Evolutionary conservation across 140 eudicot species (phyloP), one percentile per base, ranked within the genome.

Genomic region (Cichorium intybus): DNA sequence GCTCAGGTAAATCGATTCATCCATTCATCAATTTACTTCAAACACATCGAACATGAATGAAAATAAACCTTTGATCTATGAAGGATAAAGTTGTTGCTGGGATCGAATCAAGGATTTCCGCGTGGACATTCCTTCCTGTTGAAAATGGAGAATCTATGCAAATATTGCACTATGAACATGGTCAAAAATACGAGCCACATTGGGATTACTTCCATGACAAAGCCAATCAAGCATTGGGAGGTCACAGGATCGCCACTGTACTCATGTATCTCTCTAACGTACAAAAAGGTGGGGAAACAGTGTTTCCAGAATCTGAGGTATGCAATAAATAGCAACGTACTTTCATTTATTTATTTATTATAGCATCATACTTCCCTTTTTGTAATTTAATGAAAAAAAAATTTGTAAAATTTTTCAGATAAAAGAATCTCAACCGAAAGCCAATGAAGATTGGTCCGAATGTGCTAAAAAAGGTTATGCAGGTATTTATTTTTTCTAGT

Each of bases 61-160:
- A 35, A 4, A 35, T 35, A 35, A 35, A 35, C 62, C 29, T 21
- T 1, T 33, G 35, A 62, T 50, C 5, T 47, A 66, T 77, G 60
- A 57, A 87, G 97, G 96, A 87, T 80, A 88, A 85, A 50, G 80
- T 93, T 8, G 86, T 93, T 53, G 74, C 86, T 28, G 66, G 76
- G 6, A 63, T 93, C 48, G 99, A 93, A 75, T 81, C 79, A 43
- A 88, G 89, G 64, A 79, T 92, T 64, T 83, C 99, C 16, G 89
- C 91, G 0, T 93, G 99, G 99, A 85, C 99, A 21, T 93, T 93
- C 62, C 95, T 93, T 72, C 96, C 97, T 2, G 63, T 60, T 50
- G 96, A 95, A 66, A 93, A 93, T 53, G 99, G 97, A 56, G 99
- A 93, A 76, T 72, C 97, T 8, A 84, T 93, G 73, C 99, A 93